Conservation (phyloP, 441 rosid species). For the Kokia cookei region DNA sequence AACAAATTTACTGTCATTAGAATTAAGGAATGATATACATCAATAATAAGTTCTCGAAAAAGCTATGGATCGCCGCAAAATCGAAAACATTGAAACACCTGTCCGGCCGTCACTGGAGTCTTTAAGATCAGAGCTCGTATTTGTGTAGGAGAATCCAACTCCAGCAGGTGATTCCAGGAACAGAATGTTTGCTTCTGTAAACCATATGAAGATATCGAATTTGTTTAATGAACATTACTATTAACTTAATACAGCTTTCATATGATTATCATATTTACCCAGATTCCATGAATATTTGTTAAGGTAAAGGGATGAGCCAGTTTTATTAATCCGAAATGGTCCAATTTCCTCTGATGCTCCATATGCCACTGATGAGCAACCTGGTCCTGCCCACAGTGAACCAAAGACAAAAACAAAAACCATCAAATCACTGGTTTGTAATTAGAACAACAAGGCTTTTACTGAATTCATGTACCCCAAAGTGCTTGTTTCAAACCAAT, state of each 20-base stretch:
- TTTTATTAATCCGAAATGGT: slow-evolving; percentile 62
- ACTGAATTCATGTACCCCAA: neutral
- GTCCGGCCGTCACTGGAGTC: slow-evolving; percentile 68
- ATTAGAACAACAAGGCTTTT: neutral
- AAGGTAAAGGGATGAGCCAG: slow-evolving; percentile 49
- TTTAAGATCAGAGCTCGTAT: slow-evolving; percentile 62
- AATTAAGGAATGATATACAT: neutral
- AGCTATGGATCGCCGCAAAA: neutral
- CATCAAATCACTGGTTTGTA: neutral
- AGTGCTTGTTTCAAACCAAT: neutral
- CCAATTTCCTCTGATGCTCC: slow-evolving; percentile 93
- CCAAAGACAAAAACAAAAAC: neutral
- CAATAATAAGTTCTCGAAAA: neutral
- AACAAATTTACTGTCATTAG: slow-evolving; percentile 9
- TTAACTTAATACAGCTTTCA: neutral
- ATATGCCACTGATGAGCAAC: slow-evolving; percentile 81
- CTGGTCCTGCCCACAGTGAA: slow-evolving; percentile 20
- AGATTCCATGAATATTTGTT: slow-evolving; percentile 69
- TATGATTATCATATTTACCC: neutral
- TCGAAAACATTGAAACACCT: slow-evolving; percentile 25
- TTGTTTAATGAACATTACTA: neutral
- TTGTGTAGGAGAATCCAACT: slow-evolving; percentile 91
- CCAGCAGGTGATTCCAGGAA: slow-evolving; percentile 94
- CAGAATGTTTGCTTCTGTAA: slow-evolving; percentile 67
- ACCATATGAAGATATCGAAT: neutral